phyloP scores from a whole-genome alignment of 2,329 filamentous ascomycete genomes.

The Hypoxylon sp. region DNA sequence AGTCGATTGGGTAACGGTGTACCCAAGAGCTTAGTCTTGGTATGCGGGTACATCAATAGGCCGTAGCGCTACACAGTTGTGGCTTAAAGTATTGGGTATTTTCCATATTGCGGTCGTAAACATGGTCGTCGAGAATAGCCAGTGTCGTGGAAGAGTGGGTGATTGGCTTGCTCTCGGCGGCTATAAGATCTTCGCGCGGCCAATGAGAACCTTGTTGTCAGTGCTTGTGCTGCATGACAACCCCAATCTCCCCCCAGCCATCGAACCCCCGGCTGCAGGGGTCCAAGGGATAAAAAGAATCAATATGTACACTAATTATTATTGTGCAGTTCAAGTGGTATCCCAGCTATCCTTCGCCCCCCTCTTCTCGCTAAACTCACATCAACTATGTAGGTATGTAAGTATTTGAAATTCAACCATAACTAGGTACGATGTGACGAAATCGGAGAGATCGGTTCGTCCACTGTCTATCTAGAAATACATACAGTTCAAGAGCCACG shows the following conservation, averaged over 20 bases:
- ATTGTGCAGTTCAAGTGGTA: conserved; percentile 4
- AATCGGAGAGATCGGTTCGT: conserved; percentile 12
- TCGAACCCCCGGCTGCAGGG: conserved; percentile 42
- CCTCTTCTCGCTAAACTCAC: conserved; percentile 1
- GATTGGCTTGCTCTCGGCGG: conserved; percentile 53
- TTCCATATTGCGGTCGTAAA: conserved; percentile 43
- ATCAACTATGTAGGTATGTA: conserved; percentile 1
- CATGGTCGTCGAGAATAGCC: conserved; percentile 48
- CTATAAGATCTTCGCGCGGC: conserved; percentile 48
- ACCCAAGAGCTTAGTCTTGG: conserved; percentile 38
- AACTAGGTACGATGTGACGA: conserved; percentile 2
- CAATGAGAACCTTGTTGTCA: conserved; percentile 47
- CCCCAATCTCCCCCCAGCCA: conserved; percentile 31
- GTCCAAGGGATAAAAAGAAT: conserved; percentile 32
- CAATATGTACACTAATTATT: no score
- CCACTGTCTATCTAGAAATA: conserved; percentile 3
- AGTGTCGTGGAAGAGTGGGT: conserved; percentile 41
- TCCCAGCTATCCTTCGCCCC: conserved; percentile 11
- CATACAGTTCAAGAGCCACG: not conserved
- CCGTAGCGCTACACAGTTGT: conserved; percentile 49
- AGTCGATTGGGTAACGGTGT: conserved; percentile 48
- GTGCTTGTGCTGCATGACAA: conserved; percentile 42
- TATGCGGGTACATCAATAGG: conserved; percentile 38
- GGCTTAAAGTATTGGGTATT: conserved; percentile 47
- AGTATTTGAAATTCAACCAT: conserved; percentile 5